Conservation (phyloP, 2,329 filamentous ascomycete genomes). For the Cladorrhinum sp. region DNA sequence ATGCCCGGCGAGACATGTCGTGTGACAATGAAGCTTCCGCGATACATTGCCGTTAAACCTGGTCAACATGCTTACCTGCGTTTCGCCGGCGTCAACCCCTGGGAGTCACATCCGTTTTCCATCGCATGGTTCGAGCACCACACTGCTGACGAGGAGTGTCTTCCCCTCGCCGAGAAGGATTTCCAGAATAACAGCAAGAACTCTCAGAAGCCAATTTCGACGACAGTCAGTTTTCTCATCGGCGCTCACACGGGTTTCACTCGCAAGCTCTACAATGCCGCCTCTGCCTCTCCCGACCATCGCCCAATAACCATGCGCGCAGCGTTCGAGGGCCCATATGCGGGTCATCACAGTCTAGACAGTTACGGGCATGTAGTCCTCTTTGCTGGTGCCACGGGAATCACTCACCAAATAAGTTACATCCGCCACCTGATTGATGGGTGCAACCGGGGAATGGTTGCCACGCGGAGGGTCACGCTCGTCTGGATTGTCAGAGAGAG, state of each 20-base stretch:
- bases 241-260: constrained; percentile 88
- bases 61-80: constrained; percentile 75
- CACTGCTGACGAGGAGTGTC: constrained; percentile 38
- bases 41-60: constrained; percentile 62
- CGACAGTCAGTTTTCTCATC: constrained; percentile 74
- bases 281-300: constrained; percentile 49
- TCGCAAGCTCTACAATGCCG: constrained; percentile 71
- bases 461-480: constrained; percentile 76
- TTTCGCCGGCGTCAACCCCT: constrained; percentile 61
- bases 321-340: constrained; percentile 87
- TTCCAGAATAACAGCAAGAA: constrained; percentile 30
- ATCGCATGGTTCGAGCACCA: constrained; percentile 70
- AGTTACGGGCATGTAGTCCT: constrained; percentile 91
- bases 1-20: constrained; percentile 68
- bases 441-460: constrained; percentile 67
- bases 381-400: constrained; percentile 89
- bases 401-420: constrained; percentile 92
- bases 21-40: constrained; percentile 67
- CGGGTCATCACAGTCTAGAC: constrained; percentile 76
- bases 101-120: constrained; percentile 77
- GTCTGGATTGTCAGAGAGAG: constrained; percentile 92
- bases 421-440: constrained; percentile 72
- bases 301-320: constrained; percentile 61
- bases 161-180: constrained; percentile 24
- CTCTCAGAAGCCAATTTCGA: constrained; percentile 34